Conservation (phyloP, 305 asterid genomes). For the Ajuga reptans region DNA sequence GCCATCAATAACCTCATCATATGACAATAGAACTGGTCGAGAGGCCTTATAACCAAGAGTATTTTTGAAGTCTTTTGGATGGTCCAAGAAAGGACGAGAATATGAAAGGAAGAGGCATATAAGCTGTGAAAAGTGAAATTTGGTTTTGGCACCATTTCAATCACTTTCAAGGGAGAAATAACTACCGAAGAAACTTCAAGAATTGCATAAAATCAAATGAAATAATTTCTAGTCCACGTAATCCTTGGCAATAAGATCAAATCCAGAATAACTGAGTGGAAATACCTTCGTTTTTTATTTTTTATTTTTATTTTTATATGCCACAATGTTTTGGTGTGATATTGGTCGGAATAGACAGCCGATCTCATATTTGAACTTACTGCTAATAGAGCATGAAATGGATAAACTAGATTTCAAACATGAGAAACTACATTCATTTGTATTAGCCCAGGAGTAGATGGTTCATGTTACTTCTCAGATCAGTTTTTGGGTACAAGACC, state of each 20-base stretch:
- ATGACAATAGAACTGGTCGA: not conserved
- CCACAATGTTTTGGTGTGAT: not conserved
- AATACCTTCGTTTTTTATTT: too few species aligned
- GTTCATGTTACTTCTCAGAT: not conserved
- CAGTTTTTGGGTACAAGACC: too few species aligned
- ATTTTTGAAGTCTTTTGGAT: not conserved
- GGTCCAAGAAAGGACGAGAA: not conserved
- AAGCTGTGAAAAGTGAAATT: not conserved
- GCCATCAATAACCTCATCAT: not conserved
- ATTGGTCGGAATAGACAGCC: not conserved
- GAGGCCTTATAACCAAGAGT: not conserved
- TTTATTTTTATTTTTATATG: too few species aligned
- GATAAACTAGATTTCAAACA: not conserved
- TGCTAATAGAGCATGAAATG: not conserved
- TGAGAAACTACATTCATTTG: not conserved
- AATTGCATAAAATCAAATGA: not conserved
- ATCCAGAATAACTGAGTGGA: not conserved
- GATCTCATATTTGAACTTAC: not conserved
- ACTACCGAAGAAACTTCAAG: not conserved
- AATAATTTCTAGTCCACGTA: not conserved
- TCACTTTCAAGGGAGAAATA: not conserved
- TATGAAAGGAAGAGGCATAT: not conserved
- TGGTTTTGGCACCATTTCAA: not conserved
- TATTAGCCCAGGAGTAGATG: not conserved
- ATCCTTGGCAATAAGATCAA: not conserved